Conservation (phyloP, 1,284 basidiomycete genomes). For the Peniophora sp. region DNA sequence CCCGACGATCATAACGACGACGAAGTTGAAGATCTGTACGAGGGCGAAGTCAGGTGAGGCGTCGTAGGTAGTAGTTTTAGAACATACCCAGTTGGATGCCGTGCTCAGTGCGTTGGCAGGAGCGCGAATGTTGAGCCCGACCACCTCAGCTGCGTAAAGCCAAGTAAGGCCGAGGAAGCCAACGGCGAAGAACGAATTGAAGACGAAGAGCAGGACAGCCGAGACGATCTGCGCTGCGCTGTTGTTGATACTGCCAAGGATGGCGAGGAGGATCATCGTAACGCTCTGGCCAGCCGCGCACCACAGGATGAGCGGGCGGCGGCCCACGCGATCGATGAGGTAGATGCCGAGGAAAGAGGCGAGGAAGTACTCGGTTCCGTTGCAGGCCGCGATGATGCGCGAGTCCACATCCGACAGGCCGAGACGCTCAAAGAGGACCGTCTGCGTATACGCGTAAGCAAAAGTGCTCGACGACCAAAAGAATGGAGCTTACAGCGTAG, state of each 20-base stretch:
- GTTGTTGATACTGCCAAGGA: slow-evolving; percentile 43
- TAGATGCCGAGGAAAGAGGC: slow-evolving; percentile 50
- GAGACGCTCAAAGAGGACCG: slow-evolving; percentile 50
- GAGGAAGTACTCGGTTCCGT: slow-evolving; percentile 64
- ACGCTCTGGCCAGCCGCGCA: slow-evolving; percentile 58
- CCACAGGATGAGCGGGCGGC: slow-evolving; percentile 62
- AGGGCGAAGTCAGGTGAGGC: not conserved
- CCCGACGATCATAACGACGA: slow-evolving; percentile 63
- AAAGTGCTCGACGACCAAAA: not conserved
- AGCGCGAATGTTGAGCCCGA: slow-evolving; percentile 52
- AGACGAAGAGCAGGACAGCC: slow-evolving; percentile 56
- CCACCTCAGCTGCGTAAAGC: slow-evolving; percentile 64
- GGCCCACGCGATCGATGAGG: slow-evolving; percentile 56
- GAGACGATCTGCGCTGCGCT: slow-evolving; percentile 42
- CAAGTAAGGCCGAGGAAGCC: slow-evolving; percentile 73
- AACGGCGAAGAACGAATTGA: slow-evolving; percentile 66
- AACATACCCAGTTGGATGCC: slow-evolving; percentile 47
- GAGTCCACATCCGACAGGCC: slow-evolving; percentile 54
- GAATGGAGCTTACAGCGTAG: slow-evolving; percentile 28
- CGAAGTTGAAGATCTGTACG: slow-evolving; percentile 48
- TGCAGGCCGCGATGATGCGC: slow-evolving; percentile 60
- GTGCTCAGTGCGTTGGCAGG: slow-evolving; percentile 64
- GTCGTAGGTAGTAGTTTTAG: not conserved
- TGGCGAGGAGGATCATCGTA: slow-evolving; percentile 52
- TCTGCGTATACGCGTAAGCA: slow-evolving; percentile 23